Evolutionary conservation across 2,329 filamentous ascomycete species (phyloP).

Genomic region (Clonostachys chloroleuca): DNA sequence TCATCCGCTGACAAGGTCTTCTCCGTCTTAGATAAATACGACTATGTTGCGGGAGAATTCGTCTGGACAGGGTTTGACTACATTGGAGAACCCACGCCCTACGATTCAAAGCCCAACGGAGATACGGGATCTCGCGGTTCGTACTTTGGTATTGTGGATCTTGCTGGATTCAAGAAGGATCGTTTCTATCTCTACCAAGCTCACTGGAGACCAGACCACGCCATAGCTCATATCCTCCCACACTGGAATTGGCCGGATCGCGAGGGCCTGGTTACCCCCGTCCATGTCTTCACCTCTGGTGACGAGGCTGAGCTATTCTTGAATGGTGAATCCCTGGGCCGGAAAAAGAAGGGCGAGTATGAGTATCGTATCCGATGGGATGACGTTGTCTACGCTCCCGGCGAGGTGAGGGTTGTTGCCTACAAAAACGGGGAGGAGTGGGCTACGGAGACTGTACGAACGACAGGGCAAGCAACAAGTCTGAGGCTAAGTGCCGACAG

Average conservation of each 20-base stretch:
- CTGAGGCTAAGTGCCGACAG: constrained; percentile 34
- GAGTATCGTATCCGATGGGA: constrained; percentile 51
- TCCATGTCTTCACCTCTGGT: constrained; percentile 45
- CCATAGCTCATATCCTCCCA: constrained; percentile 45
- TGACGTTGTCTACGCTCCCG: constrained; percentile 38
- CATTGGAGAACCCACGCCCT: constrained; percentile 43
- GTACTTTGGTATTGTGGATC: constrained; percentile 51
- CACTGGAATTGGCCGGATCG: constrained; percentile 50
- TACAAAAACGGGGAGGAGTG: constrained; percentile 41
- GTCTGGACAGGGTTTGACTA: constrained; percentile 48
- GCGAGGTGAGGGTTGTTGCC: constrained; percentile 37
- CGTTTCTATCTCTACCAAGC: constrained; percentile 50
- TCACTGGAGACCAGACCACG: constrained; percentile 41
- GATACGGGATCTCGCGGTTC: constrained; percentile 31
- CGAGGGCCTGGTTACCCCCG: constrained; percentile 39
- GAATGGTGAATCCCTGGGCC: constrained; percentile 40
- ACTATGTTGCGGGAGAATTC: constrained; percentile 47
- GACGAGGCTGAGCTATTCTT: constrained; percentile 50
- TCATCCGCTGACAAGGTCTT: constrained; percentile 50
- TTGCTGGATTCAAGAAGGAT: constrained; percentile 52
- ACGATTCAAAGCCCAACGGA: constrained; percentile 16
- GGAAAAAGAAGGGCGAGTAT: constrained; percentile 21
- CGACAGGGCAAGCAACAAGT: constrained; percentile 28
- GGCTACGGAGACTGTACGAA: constrained; percentile 34
- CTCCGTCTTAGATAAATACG: constrained; percentile 34